Conservation (phyloP, 495 filamentous ascomycete species). For the Thermothielavioides terrestris region DNA sequence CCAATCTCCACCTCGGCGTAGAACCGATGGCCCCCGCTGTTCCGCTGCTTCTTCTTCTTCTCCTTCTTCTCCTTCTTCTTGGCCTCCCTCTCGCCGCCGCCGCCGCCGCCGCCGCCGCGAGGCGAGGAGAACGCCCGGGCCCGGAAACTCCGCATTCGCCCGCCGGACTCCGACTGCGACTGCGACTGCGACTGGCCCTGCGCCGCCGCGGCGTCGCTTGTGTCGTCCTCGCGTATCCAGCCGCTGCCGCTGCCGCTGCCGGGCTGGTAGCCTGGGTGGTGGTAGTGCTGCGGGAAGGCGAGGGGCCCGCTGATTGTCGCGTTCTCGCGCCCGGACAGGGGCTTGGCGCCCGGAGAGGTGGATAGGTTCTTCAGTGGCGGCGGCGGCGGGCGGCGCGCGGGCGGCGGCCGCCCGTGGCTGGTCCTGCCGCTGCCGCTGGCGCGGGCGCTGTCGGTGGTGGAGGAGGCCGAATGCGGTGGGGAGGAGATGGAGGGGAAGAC, state of each 20-base stretch:
- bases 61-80: conserved; percentile 1
- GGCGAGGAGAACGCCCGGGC: background rate
- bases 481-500: background rate
- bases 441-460: background rate
- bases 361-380: too few species aligned
- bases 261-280: too few species aligned
- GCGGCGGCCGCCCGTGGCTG: background rate
- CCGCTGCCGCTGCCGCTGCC: background rate
- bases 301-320: conserved; percentile 18
- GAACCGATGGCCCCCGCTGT: conserved; percentile 7
- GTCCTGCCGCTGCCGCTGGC: background rate
- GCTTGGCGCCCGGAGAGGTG: conserved; percentile 4
- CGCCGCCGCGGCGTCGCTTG: background rate
- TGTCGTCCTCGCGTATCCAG: background rate
- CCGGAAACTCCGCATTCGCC: background rate
- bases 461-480: background rate
- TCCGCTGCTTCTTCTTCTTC: conserved; percentile 2
- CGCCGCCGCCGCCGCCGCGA: background rate
- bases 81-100: background rate
- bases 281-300: conserved; percentile 16
- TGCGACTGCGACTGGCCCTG: background rate
- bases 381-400: background rate
- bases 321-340: conserved; percentile 13
- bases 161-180: background rate
- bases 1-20: conserved; percentile 24